A percentile compares a stretch with the other conserved stretches of the same genome.
Conservation (phyloP, 1,139 yeast genomes). For the Debaryomycetaceae sp. region DNA sequence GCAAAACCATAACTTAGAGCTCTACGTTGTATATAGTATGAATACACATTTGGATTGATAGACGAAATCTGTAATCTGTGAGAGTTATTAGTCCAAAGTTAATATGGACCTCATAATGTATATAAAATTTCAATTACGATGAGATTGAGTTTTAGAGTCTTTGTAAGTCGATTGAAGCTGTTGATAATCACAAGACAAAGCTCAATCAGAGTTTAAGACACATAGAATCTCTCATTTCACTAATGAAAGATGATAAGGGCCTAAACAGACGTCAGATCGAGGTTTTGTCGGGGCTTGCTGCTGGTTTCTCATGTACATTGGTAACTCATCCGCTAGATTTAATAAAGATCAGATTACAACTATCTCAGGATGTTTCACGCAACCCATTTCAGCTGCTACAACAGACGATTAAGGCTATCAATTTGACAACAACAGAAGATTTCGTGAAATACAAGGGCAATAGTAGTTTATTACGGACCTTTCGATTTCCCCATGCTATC, state of each 20-base stretch:
- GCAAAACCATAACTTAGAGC: background rate
- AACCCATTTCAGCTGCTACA: conserved; percentile 10
- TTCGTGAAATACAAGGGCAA: conserved; percentile 2
- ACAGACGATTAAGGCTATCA: conserved; percentile 19
- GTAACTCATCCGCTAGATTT: conserved; percentile 88
- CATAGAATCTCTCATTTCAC: too few species aligned
- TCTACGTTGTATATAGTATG: background rate
- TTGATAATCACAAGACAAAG: too few species aligned
- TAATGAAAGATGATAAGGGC: conserved; percentile 4
- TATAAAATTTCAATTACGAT: too few species aligned
- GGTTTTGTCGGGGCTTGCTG: conserved; percentile 70
- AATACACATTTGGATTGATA: background rate
- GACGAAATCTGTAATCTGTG: too few species aligned
- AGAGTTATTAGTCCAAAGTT: too few species aligned
- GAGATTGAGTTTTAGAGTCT: too few species aligned
- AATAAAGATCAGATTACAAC: conserved; percentile 75
- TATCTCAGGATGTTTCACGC: conserved; percentile 15
- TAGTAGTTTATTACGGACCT: conserved; percentile 2
- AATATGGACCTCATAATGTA: too few species aligned
- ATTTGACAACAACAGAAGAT: conserved; percentile 10
- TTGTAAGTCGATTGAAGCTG: too few species aligned
- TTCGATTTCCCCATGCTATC: conserved; percentile 6
- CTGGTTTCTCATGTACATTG: conserved; percentile 79
- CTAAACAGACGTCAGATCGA: conserved; percentile 32
- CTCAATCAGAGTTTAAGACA: too few species aligned